phyloP scores from a whole-genome alignment of 495 filamentous ascomycete species.

The Tuber microsphaerosporum region DNA sequence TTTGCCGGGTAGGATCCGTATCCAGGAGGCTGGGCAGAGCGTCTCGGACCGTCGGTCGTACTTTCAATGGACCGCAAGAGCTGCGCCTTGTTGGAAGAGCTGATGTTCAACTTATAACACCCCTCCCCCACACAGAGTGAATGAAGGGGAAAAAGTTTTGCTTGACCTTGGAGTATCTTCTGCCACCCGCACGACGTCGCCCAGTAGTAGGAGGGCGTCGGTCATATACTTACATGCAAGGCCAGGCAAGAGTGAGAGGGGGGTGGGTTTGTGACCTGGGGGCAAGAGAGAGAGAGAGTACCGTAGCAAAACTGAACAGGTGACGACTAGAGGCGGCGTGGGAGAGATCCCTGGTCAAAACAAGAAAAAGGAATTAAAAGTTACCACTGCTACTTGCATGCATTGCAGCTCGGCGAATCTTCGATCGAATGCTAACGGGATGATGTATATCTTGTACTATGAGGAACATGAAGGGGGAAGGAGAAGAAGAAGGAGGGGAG shows the following conservation, averaged over 20 bases:
- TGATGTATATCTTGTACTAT: slow-evolving; percentile 37
- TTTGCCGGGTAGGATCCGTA: slow-evolving; percentile 38
- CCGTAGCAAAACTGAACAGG: slow-evolving; percentile 33
- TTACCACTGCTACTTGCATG: slow-evolving; percentile 35
- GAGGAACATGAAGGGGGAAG: slow-evolving; percentile 12
- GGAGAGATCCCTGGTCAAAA: slow-evolving; percentile 41
- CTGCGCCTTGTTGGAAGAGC: slow-evolving; percentile 38
- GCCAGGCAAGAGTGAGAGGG: slow-evolving; percentile 32
- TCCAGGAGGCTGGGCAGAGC: slow-evolving; percentile 38
- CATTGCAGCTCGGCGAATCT: slow-evolving; percentile 40
- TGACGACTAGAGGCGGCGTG: slow-evolving; percentile 39
- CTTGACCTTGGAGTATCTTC: slow-evolving; percentile 23
- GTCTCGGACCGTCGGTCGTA: slow-evolving; percentile 35
- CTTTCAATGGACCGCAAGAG: slow-evolving; percentile 38
- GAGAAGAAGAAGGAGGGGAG: slow-evolving; percentile 9
- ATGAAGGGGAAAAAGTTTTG: slow-evolving; percentile 24
- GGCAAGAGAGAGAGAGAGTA: slow-evolving; percentile 7
- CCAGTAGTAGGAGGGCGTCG: slow-evolving; percentile 28
- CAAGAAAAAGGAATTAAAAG: slow-evolving; percentile 37
- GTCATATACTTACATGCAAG: slow-evolving; percentile 36
- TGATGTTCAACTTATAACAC: slow-evolving; percentile 37
- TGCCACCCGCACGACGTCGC: slow-evolving; percentile 36
- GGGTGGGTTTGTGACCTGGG: slow-evolving; percentile 38
- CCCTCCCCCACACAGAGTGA: slow-evolving; percentile 38
- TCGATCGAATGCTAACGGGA: slow-evolving; percentile 38